Conservation (phyloP, 139 green algal species). For the Chlorella vulgaris region DNA sequence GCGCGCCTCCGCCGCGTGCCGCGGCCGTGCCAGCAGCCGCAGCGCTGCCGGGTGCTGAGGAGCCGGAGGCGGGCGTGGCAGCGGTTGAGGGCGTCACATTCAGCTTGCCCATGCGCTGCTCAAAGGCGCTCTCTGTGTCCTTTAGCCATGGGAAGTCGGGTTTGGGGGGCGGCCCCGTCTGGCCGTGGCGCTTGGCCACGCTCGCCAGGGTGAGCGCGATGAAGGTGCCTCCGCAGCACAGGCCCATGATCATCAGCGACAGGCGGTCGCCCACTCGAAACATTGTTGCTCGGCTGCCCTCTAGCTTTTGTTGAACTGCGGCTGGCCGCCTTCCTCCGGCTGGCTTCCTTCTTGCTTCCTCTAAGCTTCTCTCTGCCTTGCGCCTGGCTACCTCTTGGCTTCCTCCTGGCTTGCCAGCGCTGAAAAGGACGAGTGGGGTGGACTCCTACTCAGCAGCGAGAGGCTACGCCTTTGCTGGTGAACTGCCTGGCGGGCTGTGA, state of each 20-base stretch:
- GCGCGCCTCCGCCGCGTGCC: no score
- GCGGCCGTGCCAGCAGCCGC: not conserved
- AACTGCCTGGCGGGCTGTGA: not conserved
- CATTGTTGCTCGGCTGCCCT: not conserved
- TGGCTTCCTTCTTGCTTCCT: not conserved
- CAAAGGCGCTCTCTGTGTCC: not conserved
- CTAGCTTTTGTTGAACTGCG: not conserved
- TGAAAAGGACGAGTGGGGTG: no score
- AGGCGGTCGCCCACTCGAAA: conserved; percentile 25
- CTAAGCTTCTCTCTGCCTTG: no score
- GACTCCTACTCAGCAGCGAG: no score
- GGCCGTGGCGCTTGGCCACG: conserved; percentile 18
- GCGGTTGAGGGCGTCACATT: no score
- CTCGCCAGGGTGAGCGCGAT: conserved; percentile 34
- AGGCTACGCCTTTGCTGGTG: not conserved
- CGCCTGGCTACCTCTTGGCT: no score
- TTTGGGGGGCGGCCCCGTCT: conserved; percentile 4
- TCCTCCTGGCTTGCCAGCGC: no score
- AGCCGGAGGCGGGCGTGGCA: no score
- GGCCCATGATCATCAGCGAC: conserved; percentile 30
- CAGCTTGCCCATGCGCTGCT: conserved; percentile 3
- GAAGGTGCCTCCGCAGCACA: conserved; percentile 40
- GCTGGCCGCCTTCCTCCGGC: not conserved
- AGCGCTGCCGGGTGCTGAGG: not conserved
- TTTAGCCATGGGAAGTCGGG: conserved; percentile 33